phyloP scores from a whole-genome alignment of 306 rosid species.

The Dryas octopetala region DNA sequence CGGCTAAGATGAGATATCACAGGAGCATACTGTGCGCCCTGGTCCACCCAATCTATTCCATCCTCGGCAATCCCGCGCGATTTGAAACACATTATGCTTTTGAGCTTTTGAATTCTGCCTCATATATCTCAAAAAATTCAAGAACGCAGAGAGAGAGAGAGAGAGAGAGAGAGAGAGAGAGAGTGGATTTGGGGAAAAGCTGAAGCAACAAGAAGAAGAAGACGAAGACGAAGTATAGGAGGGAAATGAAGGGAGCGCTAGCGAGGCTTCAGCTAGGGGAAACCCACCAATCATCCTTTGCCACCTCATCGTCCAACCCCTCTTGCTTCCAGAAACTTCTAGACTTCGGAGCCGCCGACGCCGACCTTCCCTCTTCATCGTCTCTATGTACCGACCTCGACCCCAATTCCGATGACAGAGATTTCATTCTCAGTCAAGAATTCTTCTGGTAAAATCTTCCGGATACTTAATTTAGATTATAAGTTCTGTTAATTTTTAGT shows the following conservation, averaged over 20 bases:
- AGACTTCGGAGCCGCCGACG: slow-evolving; percentile 35
- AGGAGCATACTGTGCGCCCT: too few species aligned
- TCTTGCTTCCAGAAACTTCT: slow-evolving; percentile 57
- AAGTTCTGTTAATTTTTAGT: too few species aligned
- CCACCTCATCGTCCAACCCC: slow-evolving; percentile 20
- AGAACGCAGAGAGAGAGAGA: too few species aligned
- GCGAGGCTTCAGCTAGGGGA: slow-evolving; percentile 55
- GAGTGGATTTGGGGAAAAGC: slow-evolving; percentile 28
- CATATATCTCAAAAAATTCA: neutral
- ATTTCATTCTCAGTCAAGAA: too few species aligned
- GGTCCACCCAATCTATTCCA: too few species aligned
- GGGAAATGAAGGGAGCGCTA: slow-evolving; percentile 57
- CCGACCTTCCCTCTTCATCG: slow-evolving; percentile 37
- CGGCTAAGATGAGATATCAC: too few species aligned
- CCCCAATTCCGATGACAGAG: slow-evolving; percentile 41
- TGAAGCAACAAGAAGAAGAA: slow-evolving; percentile 19
- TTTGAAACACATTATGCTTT: slow-evolving; percentile 17
- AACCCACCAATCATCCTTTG: slow-evolving; percentile 28
- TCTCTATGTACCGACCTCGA: slow-evolving; percentile 26
- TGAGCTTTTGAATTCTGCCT: neutral
- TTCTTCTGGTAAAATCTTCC: too few species aligned
- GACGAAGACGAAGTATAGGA: slow-evolving; percentile 23
- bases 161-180: too few species aligned
- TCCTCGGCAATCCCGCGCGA: too few species aligned
- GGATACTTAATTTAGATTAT: too few species aligned